Conservation (phyloP, 2,329 filamentous ascomycete species). For the Cercospora sojina region DNA sequence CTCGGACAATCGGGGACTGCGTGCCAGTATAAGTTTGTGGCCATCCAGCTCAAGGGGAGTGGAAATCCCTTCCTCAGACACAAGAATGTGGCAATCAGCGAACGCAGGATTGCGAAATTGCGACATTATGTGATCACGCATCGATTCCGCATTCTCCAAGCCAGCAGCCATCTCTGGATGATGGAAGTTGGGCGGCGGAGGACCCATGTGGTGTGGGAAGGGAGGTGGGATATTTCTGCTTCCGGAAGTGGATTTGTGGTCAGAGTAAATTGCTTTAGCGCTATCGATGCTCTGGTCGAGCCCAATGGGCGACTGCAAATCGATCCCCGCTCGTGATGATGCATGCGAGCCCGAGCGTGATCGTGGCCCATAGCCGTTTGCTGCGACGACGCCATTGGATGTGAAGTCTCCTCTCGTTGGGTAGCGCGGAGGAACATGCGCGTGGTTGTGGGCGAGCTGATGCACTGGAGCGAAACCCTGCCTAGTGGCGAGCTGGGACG, state of each 20-base stretch:
- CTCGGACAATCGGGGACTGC: conserved; percentile 32
- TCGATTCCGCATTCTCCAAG: conserved; percentile 33
- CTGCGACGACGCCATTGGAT: conserved; percentile 17
- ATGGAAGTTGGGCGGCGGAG: conserved; percentile 22
- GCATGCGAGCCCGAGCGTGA: conserved; percentile 32
- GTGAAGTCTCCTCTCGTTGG: conserved; percentile 30
- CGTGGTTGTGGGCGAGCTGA: conserved; percentile 18
- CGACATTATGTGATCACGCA: conserved; percentile 33
- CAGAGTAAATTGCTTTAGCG: conserved; percentile 16
- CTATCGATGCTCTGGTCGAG: conserved; percentile 20
- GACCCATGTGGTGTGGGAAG: conserved; percentile 22
- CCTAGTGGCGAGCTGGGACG: conserved; percentile 23
- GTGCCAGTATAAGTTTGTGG: conserved; percentile 36
- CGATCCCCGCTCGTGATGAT: conserved; percentile 26
- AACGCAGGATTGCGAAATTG: conserved; percentile 33
- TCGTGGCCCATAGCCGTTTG: conserved; percentile 23
- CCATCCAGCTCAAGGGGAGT: conserved; percentile 29
- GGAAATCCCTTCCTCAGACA: conserved; percentile 28
- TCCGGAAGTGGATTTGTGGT: conserved; percentile 15
- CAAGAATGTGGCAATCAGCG: conserved; percentile 37
- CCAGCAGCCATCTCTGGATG: conserved; percentile 26
- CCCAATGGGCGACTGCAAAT: conserved; percentile 27
- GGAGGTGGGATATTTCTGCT: conserved; percentile 13
- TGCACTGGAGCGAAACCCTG: conserved; percentile 22
- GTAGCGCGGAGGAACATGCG: conserved; percentile 29